A percentile compares a stretch with the other conserved stretches of the same genome.
Evolutionary conservation across 2,329 filamentous ascomycete species (phyloP).

Genomic region (Microsporum audouinii): DNA sequence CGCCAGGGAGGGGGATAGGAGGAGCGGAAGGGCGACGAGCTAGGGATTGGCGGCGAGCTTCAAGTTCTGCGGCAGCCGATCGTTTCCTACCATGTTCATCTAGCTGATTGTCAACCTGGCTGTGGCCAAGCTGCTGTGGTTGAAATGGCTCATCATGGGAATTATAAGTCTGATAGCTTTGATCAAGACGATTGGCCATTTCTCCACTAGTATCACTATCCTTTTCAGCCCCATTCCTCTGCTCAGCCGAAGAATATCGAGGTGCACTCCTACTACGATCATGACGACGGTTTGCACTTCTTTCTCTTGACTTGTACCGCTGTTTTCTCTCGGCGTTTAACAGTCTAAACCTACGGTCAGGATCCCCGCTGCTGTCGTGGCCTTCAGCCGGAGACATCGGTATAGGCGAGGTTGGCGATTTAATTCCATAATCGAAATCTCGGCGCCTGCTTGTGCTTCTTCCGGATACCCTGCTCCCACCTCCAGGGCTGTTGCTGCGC

Average conservation of each 20-base stretch:
- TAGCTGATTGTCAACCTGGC: neutral
- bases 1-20: constrained; percentile 62
- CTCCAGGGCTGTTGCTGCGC: constrained; percentile 28
- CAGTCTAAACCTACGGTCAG: constrained; percentile 48
- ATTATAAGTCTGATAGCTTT: neutral
- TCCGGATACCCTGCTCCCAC: constrained; percentile 18
- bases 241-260: constrained; percentile 39
- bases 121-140: neutral
- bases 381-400: constrained; percentile 55
- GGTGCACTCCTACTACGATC: constrained; percentile 35
- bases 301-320: constrained; percentile 38
- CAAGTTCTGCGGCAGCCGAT: constrained; percentile 69
- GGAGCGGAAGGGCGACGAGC: constrained; percentile 70
- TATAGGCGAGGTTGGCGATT: constrained; percentile 70
- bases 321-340: constrained; percentile 34
- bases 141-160: neutral
- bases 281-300: constrained; percentile 32
- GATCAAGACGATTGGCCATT: neutral
- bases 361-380: constrained; percentile 33
- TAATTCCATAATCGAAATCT: constrained; percentile 45
- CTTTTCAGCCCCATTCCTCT: constrained; percentile 14
- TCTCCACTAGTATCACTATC: neutral
- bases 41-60: constrained; percentile 74
- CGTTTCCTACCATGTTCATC: constrained; percentile 48
- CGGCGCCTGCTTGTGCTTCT: constrained; percentile 54